These are phyloP conservation scores for Solanum hybrid DNA, from an alignment of 305 asterid species.

Conservation along the genomic window DNA sequence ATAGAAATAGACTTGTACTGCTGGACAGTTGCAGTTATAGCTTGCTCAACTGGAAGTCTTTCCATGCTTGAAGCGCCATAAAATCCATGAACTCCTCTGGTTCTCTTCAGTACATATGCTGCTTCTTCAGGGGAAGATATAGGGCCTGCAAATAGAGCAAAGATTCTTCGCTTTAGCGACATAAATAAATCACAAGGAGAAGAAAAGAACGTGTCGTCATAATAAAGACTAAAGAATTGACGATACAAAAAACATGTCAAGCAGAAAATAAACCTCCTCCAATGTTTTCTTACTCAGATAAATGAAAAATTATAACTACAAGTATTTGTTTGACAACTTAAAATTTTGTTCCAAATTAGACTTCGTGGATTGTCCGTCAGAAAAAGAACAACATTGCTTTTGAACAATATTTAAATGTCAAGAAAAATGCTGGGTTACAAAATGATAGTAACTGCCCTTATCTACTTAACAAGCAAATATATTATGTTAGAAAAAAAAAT, in stretches of 20 bases:
- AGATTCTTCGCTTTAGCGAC: not conserved
- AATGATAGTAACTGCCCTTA: not conserved
- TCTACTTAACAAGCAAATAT: not conserved
- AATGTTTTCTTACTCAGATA: not conserved
- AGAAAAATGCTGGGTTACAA: not conserved
- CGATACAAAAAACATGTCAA: not conserved
- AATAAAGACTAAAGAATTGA: not conserved
- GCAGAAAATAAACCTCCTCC: not conserved
- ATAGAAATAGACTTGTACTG: slow-evolving; percentile 74
- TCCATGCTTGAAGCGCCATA: slow-evolving; percentile 96
- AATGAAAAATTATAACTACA: not conserved
- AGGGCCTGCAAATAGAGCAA: slow-evolving; percentile 46
- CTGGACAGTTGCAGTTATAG: slow-evolving; percentile 62
- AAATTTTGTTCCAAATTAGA: not conserved
- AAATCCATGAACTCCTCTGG: slow-evolving; percentile 88
- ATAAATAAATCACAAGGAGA: not conserved
- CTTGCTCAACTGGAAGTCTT: slow-evolving; percentile 94
- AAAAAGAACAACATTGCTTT: not conserved
- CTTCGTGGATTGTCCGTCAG: not conserved
- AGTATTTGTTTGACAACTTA: not conserved
- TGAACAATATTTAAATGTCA: not conserved
- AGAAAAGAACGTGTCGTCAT: not conserved
- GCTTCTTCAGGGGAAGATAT: slow-evolving; percentile 77
- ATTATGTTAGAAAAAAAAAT: not conserved
- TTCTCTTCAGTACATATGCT: slow-evolving; percentile 72